Percentiles rank a stretch among this genome's conserved stretches.
phyloP scores from a whole-genome alignment of 352 stramenopile species.

The Phytophthora podocarpi region DNA sequence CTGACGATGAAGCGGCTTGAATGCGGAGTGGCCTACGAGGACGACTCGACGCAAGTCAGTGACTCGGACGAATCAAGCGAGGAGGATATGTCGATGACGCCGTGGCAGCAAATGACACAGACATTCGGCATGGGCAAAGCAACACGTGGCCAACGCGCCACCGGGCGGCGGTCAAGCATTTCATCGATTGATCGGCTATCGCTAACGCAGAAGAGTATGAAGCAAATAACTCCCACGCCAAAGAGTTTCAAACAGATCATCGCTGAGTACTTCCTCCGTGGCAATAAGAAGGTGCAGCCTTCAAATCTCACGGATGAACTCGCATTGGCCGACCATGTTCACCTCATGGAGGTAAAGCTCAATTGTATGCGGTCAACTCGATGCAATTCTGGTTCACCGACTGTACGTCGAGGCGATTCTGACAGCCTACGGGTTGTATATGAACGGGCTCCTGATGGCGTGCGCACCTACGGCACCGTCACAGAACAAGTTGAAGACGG shows the following conservation, averaged over 20 bases:
- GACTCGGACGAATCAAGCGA: conserved; percentile 81
- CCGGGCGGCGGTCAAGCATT: conserved; percentile 59
- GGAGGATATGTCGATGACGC: conserved; percentile 79
- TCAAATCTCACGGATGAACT: conserved; percentile 32
- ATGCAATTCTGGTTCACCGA: conserved; percentile 14
- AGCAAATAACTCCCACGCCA: conserved; percentile 49
- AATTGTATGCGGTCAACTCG: conserved; percentile 30
- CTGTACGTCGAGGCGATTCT: neutral
- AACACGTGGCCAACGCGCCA: conserved; percentile 25
- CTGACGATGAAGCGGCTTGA: conserved; percentile 75
- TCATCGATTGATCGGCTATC: conserved; percentile 67
- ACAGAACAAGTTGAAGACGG: conserved; percentile 48
- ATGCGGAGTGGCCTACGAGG: conserved; percentile 72
- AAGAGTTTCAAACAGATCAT: conserved; percentile 70
- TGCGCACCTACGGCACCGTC: conserved; percentile 64
- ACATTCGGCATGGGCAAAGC: conserved; percentile 78
- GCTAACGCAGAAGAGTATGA: conserved; percentile 56
- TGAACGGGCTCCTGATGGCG: conserved; percentile 38
- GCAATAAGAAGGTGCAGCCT: conserved; percentile 75
- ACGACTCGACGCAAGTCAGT: conserved; percentile 85
- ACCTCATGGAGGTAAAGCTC: conserved; percentile 41
- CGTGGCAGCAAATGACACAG: conserved; percentile 87
- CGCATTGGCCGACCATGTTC: conserved; percentile 37
- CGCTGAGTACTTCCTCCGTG: conserved; percentile 62
- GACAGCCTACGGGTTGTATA: conserved; percentile 57